Conservation (phyloP, 2,329 filamentous ascomycete species). For the Fusarium coicis region DNA sequence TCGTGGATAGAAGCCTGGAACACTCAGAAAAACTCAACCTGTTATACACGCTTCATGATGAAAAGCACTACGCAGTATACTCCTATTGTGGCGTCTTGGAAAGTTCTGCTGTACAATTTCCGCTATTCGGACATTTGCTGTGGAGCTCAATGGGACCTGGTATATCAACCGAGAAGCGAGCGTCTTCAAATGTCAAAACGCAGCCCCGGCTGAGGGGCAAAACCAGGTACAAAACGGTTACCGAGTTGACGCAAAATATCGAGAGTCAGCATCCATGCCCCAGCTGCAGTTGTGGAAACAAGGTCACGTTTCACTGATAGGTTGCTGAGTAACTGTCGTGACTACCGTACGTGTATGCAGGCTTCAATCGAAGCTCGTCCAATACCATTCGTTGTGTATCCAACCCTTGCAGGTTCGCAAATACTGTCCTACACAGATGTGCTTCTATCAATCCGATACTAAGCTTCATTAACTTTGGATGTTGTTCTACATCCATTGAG, state of each 20-base stretch:
- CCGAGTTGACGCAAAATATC: constrained; percentile 13
- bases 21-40: background rate
- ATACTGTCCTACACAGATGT: constrained; percentile 19
- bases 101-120: constrained; percentile 2
- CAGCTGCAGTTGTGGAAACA: constrained; percentile 15
- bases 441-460: background rate
- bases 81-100: constrained; percentile 1
- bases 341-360: constrained; percentile 8
- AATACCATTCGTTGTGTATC: constrained; percentile 9
- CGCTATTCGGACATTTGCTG: constrained; percentile 8
- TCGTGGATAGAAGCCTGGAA: background rate
- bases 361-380: background rate
- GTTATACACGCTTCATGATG: background rate
- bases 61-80: background rate
- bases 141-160: constrained; percentile 2
- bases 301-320: constrained; percentile 21
- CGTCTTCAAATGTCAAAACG: background rate
- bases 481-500: background rate
- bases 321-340: constrained; percentile 28
- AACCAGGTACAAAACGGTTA: background rate
- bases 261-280: constrained; percentile 11
- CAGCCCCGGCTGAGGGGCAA: background rate
- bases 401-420: constrained; percentile 2
- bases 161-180: background rate
- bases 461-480: constrained; percentile 6